These are phyloP conservation scores for Turnera subulata DNA, from an alignment of 345 rosid genomes.

Conservation along the genomic window DNA sequence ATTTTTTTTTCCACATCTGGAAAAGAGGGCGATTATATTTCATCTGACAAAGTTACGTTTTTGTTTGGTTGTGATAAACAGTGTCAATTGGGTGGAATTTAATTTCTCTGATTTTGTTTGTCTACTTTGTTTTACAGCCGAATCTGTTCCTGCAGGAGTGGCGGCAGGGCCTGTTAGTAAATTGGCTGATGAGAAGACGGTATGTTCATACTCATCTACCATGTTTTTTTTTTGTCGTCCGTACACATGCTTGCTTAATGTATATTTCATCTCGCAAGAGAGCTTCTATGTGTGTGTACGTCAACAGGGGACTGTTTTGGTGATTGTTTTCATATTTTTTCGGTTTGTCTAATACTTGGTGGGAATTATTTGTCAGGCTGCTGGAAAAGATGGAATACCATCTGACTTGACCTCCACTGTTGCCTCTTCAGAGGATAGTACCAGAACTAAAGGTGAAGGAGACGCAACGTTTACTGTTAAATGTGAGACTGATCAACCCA, in stretches of 20 bases:
- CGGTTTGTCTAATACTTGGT: not conserved
- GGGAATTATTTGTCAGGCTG: slow-evolving; percentile 24
- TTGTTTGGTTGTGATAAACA: no score
- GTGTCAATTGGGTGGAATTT: no score
- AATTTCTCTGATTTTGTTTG: slow-evolving; percentile 1
- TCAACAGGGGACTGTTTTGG: not conserved
- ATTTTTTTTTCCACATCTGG: not conserved
- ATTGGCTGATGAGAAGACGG: slow-evolving; percentile 27
- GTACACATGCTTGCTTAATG: not conserved
- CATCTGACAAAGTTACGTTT: no score
- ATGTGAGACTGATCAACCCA: slow-evolving; percentile 24
- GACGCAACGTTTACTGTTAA: slow-evolving; percentile 17
- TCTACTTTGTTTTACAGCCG: slow-evolving; percentile 22
- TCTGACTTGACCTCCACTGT: slow-evolving; percentile 23
- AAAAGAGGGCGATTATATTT: no score
- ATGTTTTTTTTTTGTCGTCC: not conserved
- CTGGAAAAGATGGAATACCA: slow-evolving; percentile 24
- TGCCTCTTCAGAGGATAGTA: slow-evolving; percentile 22
- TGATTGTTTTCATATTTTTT: not conserved
- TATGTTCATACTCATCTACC: slow-evolving; percentile 16
- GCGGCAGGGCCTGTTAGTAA: slow-evolving; percentile 20
- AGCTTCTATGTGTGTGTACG: no score
- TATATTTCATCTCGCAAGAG: no score
- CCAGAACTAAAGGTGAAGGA: slow-evolving; percentile 24
- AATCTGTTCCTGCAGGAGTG: slow-evolving; percentile 18